Evolutionary conservation across 2,329 filamentous ascomycete species (phyloP).

Genomic region (Exophiala sp.): DNA sequence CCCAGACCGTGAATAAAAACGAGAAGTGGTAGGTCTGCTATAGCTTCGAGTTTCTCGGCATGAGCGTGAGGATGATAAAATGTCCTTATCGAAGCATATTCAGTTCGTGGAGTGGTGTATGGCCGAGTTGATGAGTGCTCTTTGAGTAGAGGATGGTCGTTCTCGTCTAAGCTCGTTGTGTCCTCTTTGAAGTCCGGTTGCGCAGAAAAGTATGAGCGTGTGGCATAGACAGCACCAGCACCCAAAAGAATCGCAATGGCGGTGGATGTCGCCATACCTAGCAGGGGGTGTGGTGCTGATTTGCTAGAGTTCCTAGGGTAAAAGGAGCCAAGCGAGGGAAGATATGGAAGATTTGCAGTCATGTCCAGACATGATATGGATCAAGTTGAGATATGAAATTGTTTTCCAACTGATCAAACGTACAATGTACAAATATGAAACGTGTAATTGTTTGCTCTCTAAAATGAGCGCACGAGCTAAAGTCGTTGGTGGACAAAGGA

Average conservation of each 20-base stretch:
- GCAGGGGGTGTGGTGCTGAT: background rate
- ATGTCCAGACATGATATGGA: slow-evolving; percentile 1
- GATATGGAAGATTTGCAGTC: background rate
- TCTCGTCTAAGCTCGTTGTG: slow-evolving; percentile 31
- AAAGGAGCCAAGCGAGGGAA: background rate
- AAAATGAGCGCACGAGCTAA: slow-evolving; percentile 1
- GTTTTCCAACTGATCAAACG: background rate
- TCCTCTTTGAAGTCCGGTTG: background rate
- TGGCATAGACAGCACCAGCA: slow-evolving; percentile 7
- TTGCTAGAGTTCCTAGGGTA: slow-evolving; percentile 1
- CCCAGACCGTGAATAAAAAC: slow-evolving; percentile 92
- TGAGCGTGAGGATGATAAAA: slow-evolving; percentile 83
- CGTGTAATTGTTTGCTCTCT: background rate
- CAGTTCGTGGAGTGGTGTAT: slow-evolving; percentile 67
- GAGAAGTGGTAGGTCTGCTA: slow-evolving; percentile 72
- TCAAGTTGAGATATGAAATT: no score
- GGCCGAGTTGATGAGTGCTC: slow-evolving; percentile 69
- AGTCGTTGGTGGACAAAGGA: slow-evolving; percentile 3
- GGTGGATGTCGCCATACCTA: slow-evolving; percentile 8
- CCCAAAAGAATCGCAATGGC: slow-evolving; percentile 13
- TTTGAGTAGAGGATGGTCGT: slow-evolving; percentile 75
- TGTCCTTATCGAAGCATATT: slow-evolving; percentile 72
- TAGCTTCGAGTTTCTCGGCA: slow-evolving; percentile 69
- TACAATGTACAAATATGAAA: background rate
- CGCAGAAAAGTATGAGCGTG: slow-evolving; percentile 8